Evolutionary conservation across 2,329 filamentous ascomycete species (phyloP), one percentile per base, ranked within the genome.

Genomic region (Tolypocladium endophyticum): DNA sequence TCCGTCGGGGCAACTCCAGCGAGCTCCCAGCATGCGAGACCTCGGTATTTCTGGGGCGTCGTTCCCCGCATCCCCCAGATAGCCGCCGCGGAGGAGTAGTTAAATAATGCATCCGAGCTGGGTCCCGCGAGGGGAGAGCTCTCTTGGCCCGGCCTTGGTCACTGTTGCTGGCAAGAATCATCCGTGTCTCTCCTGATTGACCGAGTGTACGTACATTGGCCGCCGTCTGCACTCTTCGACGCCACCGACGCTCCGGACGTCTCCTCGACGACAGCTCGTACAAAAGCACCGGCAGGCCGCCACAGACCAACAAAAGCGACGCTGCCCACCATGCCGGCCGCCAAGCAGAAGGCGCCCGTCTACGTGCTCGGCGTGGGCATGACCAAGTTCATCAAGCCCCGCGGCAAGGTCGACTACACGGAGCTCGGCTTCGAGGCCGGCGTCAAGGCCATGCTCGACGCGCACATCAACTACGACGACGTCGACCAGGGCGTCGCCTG

Each of bases 321-420:
- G 20, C 41, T 3, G 41, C 16, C 61, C 60, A 83, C 83, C 81
- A 72, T 53, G 50, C 18, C 50, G 50, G 18, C 30, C 50, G 12
- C 78, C 55, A 74, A 78, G 65, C 71, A 76, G 66, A 81, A 80
- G 68, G 74, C 78, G 58, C 79, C 81, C 61, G 79, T 79, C 80
- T 97, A 97, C 81, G 90, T 97, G 71, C 86, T 97, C 62, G 93
- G 93, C 79, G 94, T 97, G 67, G 93, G 93, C 78, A 94, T 97
- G 90, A 97, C 93, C 77, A 96, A 96, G 77, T 97, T 97, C 83
- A 93, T 97, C 84, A 97, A 97, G 80, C 92, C 92, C 50, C 86
- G 92, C 60, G 90, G 91, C 72, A 93, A 93, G 73, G 89, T 96
- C 65, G 92, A 96, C 78, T 97, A 97, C 77, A 91, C 91, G 9